Conservation (phyloP, 495 filamentous ascomycete species). For the Xylaria acuta region DNA sequence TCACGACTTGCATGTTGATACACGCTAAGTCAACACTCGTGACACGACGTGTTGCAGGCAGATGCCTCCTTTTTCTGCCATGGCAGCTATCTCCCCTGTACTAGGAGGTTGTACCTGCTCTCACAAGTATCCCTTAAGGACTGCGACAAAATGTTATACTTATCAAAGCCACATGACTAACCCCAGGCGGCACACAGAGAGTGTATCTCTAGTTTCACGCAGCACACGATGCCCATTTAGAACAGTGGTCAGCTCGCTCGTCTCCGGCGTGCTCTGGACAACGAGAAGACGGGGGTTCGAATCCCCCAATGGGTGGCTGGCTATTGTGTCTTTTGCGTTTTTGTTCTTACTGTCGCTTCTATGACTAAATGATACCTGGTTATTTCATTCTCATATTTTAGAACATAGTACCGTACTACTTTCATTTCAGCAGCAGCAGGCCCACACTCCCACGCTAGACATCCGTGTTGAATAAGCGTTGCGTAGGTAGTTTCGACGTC, state of each 20-base stretch:
- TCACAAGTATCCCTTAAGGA: background rate
- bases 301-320: constrained; percentile 30
- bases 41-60: background rate
- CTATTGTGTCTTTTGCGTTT: background rate
- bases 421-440: background rate
- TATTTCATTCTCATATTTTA: background rate
- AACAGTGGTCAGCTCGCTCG: constrained; percentile 41
- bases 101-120: background rate
- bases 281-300: constrained; percentile 35
- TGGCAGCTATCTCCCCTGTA: background rate
- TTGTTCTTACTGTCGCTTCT: background rate
- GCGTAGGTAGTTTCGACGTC: background rate
- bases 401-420: background rate
- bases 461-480: background rate
- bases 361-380: too few relatives aligned
- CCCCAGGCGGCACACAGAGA: background rate
- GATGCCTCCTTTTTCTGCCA: background rate
- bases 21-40: background rate
- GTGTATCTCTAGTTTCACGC: background rate
- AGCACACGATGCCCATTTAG: constrained; percentile 23
- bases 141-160: background rate
- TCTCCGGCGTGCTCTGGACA: constrained; percentile 27
- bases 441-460: background rate
- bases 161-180: background rate
- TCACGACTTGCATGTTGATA: background rate